These are phyloP conservation scores for Ascochyta lentis DNA, from an alignment of 2,329 filamentous ascomycete genomes.

Conservation along the genomic window DNA sequence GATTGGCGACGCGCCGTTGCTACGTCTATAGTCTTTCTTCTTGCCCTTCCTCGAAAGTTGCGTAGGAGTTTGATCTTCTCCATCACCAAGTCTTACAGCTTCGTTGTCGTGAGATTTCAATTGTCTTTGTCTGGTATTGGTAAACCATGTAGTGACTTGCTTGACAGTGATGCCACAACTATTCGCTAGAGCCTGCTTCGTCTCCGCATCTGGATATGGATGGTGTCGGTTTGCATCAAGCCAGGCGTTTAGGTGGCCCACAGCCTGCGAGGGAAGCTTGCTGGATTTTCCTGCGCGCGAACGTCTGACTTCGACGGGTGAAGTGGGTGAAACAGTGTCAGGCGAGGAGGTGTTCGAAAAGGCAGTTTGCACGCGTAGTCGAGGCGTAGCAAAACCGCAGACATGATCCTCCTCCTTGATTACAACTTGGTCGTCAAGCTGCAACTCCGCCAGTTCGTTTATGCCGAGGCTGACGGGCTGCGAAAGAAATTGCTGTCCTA, in stretches of 20 bases:
- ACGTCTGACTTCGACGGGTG: conserved; percentile 28
- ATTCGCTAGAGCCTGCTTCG: conserved; percentile 38
- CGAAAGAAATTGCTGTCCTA: background rate
- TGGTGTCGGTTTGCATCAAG: conserved; percentile 38
- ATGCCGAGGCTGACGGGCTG: background rate
- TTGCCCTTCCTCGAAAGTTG: conserved; percentile 41
- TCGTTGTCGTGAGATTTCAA: conserved; percentile 17
- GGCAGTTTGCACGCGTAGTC: conserved; percentile 2
- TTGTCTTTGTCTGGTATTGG: conserved; percentile 42
- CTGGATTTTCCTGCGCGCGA: conserved; percentile 38
- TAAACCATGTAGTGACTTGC: conserved; percentile 47
- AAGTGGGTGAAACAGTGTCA: conserved; percentile 4
- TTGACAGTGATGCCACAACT: conserved; percentile 44
- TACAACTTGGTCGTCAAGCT: background rate
- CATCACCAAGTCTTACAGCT: background rate
- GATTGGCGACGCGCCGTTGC: conserved; percentile 19
- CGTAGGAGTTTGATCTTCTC: background rate
- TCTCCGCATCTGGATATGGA: conserved; percentile 41
- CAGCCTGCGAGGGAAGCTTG: conserved; percentile 40
- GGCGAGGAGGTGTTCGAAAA: conserved; percentile 9
- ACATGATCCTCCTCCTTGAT: conserved; percentile 3
- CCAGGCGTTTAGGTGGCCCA: conserved; percentile 38
- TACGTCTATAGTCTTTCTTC: conserved; percentile 45
- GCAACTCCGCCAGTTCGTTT: background rate
- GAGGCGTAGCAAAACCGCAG: conserved; percentile 2